Evolutionary conservation across 2,329 filamentous ascomycete species (phyloP).

Genomic region (Trichoderma asperellum): DNA sequence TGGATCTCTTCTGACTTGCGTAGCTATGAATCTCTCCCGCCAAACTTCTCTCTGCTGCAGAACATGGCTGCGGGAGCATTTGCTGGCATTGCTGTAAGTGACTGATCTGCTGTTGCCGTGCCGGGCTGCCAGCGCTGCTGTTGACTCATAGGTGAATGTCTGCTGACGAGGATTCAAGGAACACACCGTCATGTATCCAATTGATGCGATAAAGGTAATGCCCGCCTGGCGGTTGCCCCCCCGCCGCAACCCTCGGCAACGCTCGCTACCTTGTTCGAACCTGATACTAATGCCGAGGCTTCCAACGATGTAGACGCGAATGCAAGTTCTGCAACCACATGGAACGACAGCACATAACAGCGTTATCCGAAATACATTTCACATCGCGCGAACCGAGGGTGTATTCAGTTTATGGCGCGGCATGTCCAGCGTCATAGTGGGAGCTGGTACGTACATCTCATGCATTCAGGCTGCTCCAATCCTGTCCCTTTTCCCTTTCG

Average conservation of each 20-base stretch:
- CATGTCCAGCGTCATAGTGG: conserved; percentile 93
- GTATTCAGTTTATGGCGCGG: conserved; percentile 93
- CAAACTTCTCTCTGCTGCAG: conserved; percentile 89
- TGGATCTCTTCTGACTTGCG: neutral
- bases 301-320: conserved; percentile 71
- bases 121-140: neutral
- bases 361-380: conserved; percentile 88
- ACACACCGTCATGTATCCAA: conserved; percentile 98
- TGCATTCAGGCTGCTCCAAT: neutral
- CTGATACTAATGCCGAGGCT: conserved; percentile 5
- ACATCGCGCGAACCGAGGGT: conserved; percentile 88
- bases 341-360: conserved; percentile 83
- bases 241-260: neutral
- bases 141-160: neutral
- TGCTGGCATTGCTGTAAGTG: conserved; percentile 86
- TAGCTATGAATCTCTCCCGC: conserved; percentile 89
- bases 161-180: conserved; percentile 61
- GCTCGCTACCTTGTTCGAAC: neutral
- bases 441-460: conserved; percentile 71
- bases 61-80: conserved; percentile 98
- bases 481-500: neutral
- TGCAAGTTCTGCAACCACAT: conserved; percentile 91
- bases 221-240: neutral
- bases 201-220: conserved; percentile 92
- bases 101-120: conserved; percentile 38